Base-by-base conservation (phyloP, 495 filamentous ascomycete species). In the Trichoderma asperelloides region DNA sequence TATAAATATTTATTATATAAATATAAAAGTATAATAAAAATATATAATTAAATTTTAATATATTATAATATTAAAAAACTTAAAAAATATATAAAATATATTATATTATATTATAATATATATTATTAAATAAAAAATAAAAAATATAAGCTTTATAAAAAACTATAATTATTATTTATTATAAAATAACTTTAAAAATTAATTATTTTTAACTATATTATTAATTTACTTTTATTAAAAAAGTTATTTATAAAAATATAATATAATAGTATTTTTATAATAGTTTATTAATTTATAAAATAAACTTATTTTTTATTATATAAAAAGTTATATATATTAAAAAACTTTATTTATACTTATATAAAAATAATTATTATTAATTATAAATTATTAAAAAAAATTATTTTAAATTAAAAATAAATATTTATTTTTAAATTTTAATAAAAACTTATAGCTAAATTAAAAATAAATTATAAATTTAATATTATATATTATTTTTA, bases 331-430 rank as follows among this genome's bases (percentile, higher is more conserved):
- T 45, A 45, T 2, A 45, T 45, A 45, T 45, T 45, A 45, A 45
- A 45, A 33, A 33, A 63, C 30, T 6, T 33, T 33, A 33, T 33
- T 2, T 33, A 67, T 60, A 65, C 64, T 65, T 60, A 67, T 41
- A 70, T 65, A 37, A 62, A 45, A 65, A 45, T 65, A 33, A 57
- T 37, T 62, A 62, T 65, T 37, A 37, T 67, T 62, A 68, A 70
- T 70, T 13, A 43, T 13, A 43, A 12, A 64, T 49, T 55, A 27
- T 9, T 70, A 70, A 33, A 33, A 33, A 33, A 33, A 2, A 33
- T 33, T 33, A 33, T 33, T 33, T 33, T 33, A 2, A 33, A 33
- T 33, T 33, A 33, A 33, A 33, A 33, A 33, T 2, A 2, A 33
- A 2, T 33, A 33, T 33, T 33, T 33, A 33, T 33, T 33, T 33